phyloP scores from a whole-genome alignment of 2,329 filamentous ascomycete genomes.

The Phaeosphaeriaceae sp. region DNA sequence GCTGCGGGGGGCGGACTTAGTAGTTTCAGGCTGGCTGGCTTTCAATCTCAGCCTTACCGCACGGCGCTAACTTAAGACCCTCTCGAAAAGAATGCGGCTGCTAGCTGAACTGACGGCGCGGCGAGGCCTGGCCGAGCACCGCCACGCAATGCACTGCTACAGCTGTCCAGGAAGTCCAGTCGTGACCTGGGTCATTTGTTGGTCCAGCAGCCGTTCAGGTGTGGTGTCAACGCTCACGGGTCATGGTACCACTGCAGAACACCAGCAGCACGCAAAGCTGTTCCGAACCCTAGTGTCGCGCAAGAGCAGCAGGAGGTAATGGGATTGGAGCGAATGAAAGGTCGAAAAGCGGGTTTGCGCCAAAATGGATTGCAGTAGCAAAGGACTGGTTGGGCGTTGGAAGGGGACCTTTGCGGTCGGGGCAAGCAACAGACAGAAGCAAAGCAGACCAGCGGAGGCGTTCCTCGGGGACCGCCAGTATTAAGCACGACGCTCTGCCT shows the following conservation, averaged over 20 bases:
- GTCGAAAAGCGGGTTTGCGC: constrained; percentile 5
- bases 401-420: not conserved
- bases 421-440: constrained; percentile 20
- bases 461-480: constrained; percentile 36
- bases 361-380: not conserved
- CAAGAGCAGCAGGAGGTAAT: constrained; percentile 5
- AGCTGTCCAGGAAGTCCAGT: not conserved
- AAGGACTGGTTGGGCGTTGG: constrained; percentile 2
- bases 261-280: constrained; percentile 14
- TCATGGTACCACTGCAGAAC: constrained; percentile 39
- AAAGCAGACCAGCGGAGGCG: constrained; percentile 2
- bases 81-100: constrained; percentile 1
- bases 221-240: constrained; percentile 15
- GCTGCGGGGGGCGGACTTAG: constrained; percentile 1
- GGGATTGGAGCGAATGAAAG: not conserved
- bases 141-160: constrained; percentile 23
- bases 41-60: constrained; percentile 4
- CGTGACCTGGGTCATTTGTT: constrained; percentile 2
- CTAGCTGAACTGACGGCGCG: constrained; percentile 10
- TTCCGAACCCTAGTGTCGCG: constrained; percentile 20
- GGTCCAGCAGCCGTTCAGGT: constrained; percentile 1
- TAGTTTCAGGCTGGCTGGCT: too few relatives aligned
- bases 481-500: constrained; percentile 35
- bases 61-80: not conserved
- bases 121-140: constrained; percentile 25